These are phyloP conservation scores for Colletotrichum noveboracense DNA, from an alignment of 2,329 filamentous ascomycete genomes.

Conservation along the genomic window DNA sequence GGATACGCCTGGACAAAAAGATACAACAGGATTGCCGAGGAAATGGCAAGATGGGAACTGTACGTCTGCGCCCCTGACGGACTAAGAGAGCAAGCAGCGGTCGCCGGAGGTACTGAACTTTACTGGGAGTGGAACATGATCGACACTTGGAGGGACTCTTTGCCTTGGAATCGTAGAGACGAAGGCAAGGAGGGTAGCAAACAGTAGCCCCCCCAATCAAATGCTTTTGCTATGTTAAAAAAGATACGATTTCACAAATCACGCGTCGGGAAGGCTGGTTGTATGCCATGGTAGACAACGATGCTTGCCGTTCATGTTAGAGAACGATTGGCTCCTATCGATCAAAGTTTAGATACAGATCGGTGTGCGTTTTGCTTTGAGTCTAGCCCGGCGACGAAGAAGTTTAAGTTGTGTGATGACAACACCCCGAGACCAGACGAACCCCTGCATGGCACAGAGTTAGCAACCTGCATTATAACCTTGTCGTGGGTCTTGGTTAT, in stretches of 20 bases:
- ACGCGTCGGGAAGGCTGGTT: fast-evolving
- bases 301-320: background rate
- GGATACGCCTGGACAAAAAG: background rate
- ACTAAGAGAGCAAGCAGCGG: background rate
- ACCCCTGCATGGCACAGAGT: background rate
- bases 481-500: background rate
- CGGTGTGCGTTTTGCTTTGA: background rate
- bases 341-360: background rate
- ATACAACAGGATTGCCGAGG: background rate
- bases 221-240: fast-evolving
- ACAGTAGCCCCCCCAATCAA: background rate
- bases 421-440: background rate
- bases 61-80: background rate
- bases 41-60: background rate
- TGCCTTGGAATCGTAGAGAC: background rate
- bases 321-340: background rate
- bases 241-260: fast-evolving
- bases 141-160: background rate
- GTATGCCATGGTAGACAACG: background rate
- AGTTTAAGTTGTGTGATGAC: background rate
- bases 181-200: background rate
- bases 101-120: background rate
- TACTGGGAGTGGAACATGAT: background rate
- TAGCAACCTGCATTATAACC: background rate
- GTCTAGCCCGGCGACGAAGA: background rate